These are phyloP conservation scores for Paradendryphiella salina DNA, from an alignment of 2,329 filamentous ascomycete genomes.

Conservation along the genomic window DNA sequence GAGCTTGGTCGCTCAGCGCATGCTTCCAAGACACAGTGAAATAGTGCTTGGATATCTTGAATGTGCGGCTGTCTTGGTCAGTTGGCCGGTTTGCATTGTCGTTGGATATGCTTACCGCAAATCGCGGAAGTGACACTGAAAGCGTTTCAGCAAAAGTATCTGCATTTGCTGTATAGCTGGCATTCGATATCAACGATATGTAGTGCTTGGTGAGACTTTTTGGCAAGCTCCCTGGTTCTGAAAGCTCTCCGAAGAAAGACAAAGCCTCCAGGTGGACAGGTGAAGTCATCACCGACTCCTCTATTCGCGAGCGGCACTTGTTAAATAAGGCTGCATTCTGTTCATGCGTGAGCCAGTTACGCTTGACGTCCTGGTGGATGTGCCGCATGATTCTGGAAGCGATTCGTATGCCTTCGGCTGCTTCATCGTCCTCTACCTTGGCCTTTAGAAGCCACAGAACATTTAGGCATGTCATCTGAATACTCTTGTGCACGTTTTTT, in stretches of 20 bases:
- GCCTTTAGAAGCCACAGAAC: conserved; percentile 39
- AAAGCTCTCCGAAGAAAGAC: conserved; percentile 36
- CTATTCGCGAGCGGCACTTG: conserved; percentile 37
- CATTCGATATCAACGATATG: conserved; percentile 18
- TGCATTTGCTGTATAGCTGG: conserved; percentile 14
- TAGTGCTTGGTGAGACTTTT: conserved; percentile 29
- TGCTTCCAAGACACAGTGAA: conserved; percentile 21
- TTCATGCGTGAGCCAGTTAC: conserved; percentile 28
- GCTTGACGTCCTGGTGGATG: conserved; percentile 25
- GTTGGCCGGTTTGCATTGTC: not conserved
- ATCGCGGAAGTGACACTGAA: conserved; percentile 30
- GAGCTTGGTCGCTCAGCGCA: conserved; percentile 13
- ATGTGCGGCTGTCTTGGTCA: conserved; percentile 26
- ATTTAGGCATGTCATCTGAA: conserved; percentile 36
- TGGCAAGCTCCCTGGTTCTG: conserved; percentile 22
- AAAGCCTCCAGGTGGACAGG: conserved; percentile 37
- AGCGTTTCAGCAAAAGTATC: conserved; percentile 25
- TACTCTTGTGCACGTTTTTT: conserved; percentile 33
- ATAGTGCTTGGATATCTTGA: conserved; percentile 20
- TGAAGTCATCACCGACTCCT: conserved; percentile 23
- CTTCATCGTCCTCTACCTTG: conserved; percentile 30
- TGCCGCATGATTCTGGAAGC: conserved; percentile 34
- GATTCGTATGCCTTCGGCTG: conserved; percentile 40
- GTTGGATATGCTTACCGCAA: conserved; percentile 27
- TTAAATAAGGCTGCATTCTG: conserved; percentile 24